Evolutionary conservation across 306 rosid species (phyloP).

Genomic region (Amphicarpaea edgeworthii): DNA sequence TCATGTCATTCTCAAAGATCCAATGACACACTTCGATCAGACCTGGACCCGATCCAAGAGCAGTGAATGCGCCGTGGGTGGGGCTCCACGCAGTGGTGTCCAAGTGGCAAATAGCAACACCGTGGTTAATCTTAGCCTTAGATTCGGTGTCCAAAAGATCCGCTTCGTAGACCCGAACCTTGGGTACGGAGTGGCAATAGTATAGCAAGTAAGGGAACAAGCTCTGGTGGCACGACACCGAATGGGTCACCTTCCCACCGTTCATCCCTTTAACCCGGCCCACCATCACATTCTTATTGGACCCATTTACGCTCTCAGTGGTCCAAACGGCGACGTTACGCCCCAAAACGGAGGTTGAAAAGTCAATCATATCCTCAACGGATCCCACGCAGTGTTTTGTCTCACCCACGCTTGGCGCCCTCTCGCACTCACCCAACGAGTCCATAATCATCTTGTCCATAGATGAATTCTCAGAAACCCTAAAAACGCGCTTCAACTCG

Average conservation of each 20-base stretch:
- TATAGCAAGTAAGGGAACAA: conserved; percentile 78
- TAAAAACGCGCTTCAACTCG: not conserved
- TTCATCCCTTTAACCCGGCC: conserved; percentile 69
- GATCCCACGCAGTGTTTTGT: no score
- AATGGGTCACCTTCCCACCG: conserved; percentile 71
- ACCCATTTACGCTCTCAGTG: conserved; percentile 66
- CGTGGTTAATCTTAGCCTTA: conserved; percentile 72
- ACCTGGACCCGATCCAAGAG: conserved; percentile 78
- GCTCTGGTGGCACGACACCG: conserved; percentile 89
- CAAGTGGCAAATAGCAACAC: conserved; percentile 84
- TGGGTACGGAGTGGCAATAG: conserved; percentile 90
- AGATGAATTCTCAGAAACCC: not conserved
- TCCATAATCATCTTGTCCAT: no score
- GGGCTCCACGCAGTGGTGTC: conserved; percentile 90
- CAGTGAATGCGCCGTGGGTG: conserved; percentile 75
- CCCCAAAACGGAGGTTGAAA: no score
- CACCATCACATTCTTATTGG: conserved; percentile 54
- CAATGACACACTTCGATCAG: conserved; percentile 70
- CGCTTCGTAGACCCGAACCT: conserved; percentile 83
- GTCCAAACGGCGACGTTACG: conserved; percentile 46
- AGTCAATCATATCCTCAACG: no score
- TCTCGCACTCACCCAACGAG: no score
- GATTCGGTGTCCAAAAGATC: conserved; percentile 69
- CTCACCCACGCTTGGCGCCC: no score
- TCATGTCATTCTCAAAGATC: conserved; percentile 65